Conservation (phyloP, 1,284 basidiomycete species). For the Hemileccinum hortonii region DNA sequence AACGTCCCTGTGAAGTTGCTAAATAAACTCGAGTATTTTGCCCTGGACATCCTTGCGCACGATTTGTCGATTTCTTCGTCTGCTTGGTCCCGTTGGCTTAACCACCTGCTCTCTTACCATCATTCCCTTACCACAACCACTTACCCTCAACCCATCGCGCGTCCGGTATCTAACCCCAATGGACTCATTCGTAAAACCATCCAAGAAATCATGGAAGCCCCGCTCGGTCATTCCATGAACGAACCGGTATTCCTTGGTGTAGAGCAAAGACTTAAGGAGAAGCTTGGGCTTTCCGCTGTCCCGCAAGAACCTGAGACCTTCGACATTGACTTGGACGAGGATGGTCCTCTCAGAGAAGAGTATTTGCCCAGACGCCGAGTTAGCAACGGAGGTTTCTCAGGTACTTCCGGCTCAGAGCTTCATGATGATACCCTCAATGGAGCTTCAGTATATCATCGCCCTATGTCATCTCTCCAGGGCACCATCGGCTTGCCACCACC, state of each 20-base stretch:
- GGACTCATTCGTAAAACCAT: constrained; percentile 66
- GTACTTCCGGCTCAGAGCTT: constrained; percentile 3
- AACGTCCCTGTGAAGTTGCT: constrained; percentile 65
- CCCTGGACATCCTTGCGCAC: constrained; percentile 66
- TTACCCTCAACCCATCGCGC: constrained; percentile 73
- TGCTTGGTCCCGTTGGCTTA: constrained; percentile 71
- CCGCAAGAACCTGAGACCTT: constrained; percentile 44
- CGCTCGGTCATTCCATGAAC: constrained; percentile 37
- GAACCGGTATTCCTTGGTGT: constrained; percentile 70
- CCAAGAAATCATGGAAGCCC: constrained; percentile 61
- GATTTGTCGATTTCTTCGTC: constrained; percentile 63
- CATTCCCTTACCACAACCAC: constrained; percentile 54
- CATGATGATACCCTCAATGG: constrained; percentile 1
- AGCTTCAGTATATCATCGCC: constrained; percentile 15
- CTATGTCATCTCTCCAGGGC: constrained; percentile 24
- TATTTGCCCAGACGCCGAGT: constrained; percentile 69
- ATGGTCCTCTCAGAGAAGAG: constrained; percentile 75
- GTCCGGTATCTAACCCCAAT: constrained; percentile 68
- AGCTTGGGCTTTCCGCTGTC: constrained; percentile 42
- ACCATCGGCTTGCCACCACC: constrained; percentile 62
- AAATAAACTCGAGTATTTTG: constrained; percentile 68
- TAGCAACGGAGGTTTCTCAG: constrained; percentile 17
- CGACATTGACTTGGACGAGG: constrained; percentile 77
- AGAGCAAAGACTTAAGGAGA: constrained; percentile 58
- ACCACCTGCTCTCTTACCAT: constrained; percentile 62